Evolutionary conservation across 78 protist species (phyloP).

Genomic region (Dictyostelium discoideum): DNA sequence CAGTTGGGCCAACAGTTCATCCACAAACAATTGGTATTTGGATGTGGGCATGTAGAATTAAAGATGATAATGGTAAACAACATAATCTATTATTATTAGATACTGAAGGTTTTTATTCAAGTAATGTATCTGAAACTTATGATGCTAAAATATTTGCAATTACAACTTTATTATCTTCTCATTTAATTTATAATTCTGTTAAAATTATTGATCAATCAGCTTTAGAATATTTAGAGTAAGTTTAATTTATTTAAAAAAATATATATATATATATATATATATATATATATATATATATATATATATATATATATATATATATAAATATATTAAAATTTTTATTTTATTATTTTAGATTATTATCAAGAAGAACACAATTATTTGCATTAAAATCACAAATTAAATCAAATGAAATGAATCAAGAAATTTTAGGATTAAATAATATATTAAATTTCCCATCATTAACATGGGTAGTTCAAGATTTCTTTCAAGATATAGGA

Average conservation of each 20-base stretch:
- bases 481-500: conserved; percentile 75
- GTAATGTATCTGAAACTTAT: conserved; percentile 61
- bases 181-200: conserved; percentile 66
- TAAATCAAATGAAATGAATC: background rate
- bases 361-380: conserved; percentile 72
- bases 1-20: conserved; percentile 48
- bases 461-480: conserved; percentile 77
- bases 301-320: too few relatives aligned
- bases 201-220: conserved; percentile 75
- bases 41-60: conserved; percentile 38
- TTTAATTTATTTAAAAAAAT: background rate
- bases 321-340: too few relatives aligned
- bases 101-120: conserved; percentile 67
- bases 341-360: background rate
- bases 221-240: conserved; percentile 65
- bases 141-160: conserved; percentile 76
- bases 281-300: too few relatives aligned
- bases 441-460: conserved; percentile 28
- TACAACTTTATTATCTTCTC: conserved; percentile 45
- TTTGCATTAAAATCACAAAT: conserved; percentile 70
- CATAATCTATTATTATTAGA: conserved; percentile 36
- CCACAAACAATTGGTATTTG: conserved; percentile 73
- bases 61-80: background rate
- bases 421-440: background rate
- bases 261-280: too few relatives aligned